A percentile compares a stretch with the other conserved stretches of the same genome.
Evolutionary conservation across 2,329 filamentous ascomycete genomes (phyloP).

Genomic region (Cryphonectria japonica): DNA sequence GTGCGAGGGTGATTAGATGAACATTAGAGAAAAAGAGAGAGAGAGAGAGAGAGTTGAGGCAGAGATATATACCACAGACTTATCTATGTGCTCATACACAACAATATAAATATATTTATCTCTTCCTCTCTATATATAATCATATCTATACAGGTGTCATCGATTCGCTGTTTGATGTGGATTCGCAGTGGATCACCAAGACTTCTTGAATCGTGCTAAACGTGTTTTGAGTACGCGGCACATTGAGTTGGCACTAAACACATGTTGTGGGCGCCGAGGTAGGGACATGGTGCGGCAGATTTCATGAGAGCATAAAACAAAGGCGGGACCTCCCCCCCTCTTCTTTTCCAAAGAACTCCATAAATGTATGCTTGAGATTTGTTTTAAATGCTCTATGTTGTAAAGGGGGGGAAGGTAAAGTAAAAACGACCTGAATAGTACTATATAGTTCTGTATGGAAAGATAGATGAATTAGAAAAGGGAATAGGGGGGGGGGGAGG

Average conservation of each 20-base stretch:
- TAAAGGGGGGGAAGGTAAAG: neutral
- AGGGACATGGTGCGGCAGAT: constrained; percentile 15
- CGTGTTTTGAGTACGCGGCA: constrained; percentile 2
- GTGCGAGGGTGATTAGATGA: neutral
- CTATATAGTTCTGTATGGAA: neutral
- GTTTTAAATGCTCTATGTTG: neutral
- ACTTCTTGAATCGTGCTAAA: neutral
- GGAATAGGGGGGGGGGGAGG: neutral
- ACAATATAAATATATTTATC: neutral
- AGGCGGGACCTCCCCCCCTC: neutral
- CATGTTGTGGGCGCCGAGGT: constrained; percentile 4
- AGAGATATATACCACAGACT: neutral
- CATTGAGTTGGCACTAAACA: neutral
- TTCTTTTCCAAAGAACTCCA: neutral
- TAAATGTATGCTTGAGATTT: neutral
- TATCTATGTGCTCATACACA: neutral
- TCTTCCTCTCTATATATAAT: neutral
- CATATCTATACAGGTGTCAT: neutral
- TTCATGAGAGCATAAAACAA: constrained; percentile 6
- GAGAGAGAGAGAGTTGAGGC: neutral
- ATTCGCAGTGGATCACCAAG: neutral
- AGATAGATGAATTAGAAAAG: neutral
- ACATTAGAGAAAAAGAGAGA: neutral
- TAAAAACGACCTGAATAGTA: neutral
- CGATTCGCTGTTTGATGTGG: neutral